phyloP scores from a whole-genome alignment of 164 flowering plant genomes.

The Kalanchoe fedtschenkoi region DNA sequence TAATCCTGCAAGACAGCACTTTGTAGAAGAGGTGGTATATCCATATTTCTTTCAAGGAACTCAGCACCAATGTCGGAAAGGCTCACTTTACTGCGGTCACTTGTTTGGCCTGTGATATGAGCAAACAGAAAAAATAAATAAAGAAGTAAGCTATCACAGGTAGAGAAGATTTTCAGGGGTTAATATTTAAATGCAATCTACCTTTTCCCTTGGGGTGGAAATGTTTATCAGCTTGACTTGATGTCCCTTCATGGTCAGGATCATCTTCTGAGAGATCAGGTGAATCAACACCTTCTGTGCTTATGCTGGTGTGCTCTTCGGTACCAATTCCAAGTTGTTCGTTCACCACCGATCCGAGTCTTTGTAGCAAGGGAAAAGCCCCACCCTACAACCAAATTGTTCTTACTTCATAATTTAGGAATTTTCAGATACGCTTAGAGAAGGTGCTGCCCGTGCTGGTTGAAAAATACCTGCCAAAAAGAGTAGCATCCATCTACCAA shows the following conservation, averaged over 20 bases:
- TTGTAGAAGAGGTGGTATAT: conserved; percentile 51
- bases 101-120: conserved; percentile 11
- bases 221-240: conserved; percentile 15
- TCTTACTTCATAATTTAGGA: not conserved
- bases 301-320: conserved; percentile 11
- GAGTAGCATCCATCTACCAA: conserved; percentile 98
- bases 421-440: not conserved
- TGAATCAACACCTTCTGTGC: conserved; percentile 11
- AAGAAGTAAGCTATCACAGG: not conserved
- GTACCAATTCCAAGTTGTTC: conserved; percentile 22
- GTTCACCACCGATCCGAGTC: conserved; percentile 26
- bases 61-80: conserved; percentile 27
- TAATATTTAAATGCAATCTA: conserved; percentile 7
- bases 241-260: conserved; percentile 14
- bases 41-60: conserved; percentile 21
- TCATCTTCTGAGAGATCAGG: conserved; percentile 21
- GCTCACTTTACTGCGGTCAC: conserved; percentile 12
- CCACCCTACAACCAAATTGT: conserved; percentile 46
- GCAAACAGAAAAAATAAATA: not conserved
- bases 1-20: conserved; percentile 67
- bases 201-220: conserved; percentile 12
- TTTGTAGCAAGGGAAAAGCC: conserved; percentile 47
- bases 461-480: conserved; percentile 85
- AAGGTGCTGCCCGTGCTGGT: not conserved
- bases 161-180: not conserved